A percentile compares a stretch with the other conserved stretches of the same genome.
Evolutionary conservation across 768 basidiomycete genomes (phyloP).

Genomic region (Lenzites betulinus): DNA sequence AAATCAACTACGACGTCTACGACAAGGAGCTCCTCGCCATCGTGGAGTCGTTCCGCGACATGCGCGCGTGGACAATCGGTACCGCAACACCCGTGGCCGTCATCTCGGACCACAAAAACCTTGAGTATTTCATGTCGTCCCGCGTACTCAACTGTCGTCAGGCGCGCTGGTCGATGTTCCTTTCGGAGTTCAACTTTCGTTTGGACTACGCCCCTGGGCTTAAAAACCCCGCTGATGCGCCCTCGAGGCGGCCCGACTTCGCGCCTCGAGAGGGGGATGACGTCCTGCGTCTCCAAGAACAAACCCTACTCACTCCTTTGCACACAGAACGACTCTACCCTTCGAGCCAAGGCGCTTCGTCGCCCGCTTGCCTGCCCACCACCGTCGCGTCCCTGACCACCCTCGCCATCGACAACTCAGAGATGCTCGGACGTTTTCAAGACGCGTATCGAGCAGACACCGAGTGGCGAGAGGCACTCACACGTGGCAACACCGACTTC

Average conservation of each 20-base stretch:
- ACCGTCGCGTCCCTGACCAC: conserved; percentile 25
- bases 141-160: too few species aligned
- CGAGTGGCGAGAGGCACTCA: conserved; percentile 25
- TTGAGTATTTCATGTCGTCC: conserved; percentile 43
- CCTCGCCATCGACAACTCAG: conserved; percentile 24
- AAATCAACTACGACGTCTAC: too few species aligned
- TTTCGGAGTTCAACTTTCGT: too few species aligned
- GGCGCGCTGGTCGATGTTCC: too few species aligned
- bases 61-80: conserved; percentile 33
- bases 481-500: conserved; percentile 20
- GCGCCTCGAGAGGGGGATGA: too few species aligned
- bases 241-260: conserved; percentile 27
- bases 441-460: conserved; percentile 9
- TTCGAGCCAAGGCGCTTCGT: background rate
- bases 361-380: background rate
- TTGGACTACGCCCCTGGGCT: conserved; percentile 35
- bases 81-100: conserved; percentile 24
- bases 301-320: conserved; percentile 9
- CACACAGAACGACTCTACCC: conserved; percentile 2
- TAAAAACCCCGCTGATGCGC: conserved; percentile 24
- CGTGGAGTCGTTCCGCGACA: conserved; percentile 40
- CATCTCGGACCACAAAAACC: conserved; percentile 35
- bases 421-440: conserved; percentile 24
- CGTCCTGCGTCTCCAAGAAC: conserved; percentile 3
- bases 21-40: too few species aligned